Evolutionary conservation across 768 basidiomycete genomes (phyloP).

Genomic region (Hirschioporus abietinus): DNA sequence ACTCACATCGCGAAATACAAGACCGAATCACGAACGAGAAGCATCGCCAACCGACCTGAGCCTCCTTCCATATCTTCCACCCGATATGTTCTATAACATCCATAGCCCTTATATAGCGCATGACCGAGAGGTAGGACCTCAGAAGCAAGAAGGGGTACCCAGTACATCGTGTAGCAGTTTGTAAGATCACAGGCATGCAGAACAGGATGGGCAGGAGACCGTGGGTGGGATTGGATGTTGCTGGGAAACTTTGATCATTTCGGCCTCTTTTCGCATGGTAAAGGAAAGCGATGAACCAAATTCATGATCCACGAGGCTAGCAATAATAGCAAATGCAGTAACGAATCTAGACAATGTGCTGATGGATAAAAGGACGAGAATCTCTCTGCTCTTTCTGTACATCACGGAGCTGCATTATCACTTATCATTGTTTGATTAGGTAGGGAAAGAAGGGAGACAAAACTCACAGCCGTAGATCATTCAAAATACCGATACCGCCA

Average conservation of each 20-base stretch:
- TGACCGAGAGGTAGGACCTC: slow-evolving; percentile 47
- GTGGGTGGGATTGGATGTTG: background rate
- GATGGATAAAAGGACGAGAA: background rate
- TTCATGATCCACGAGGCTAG: background rate
- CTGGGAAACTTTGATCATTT: background rate
- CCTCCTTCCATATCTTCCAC: background rate
- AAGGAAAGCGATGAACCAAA: background rate
- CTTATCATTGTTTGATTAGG: background rate
- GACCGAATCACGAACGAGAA: slow-evolving; percentile 53
- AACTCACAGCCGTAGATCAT: too few species aligned
- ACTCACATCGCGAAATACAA: slow-evolving; percentile 54
- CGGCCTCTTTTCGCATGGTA: background rate
- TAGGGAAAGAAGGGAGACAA: too few species aligned
- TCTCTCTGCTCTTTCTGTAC: background rate
- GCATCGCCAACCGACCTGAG: slow-evolving; percentile 21
- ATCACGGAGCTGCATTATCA: background rate
- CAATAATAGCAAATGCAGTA: background rate
- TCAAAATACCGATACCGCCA: too few species aligned
- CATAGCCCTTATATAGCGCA: slow-evolving; percentile 44
- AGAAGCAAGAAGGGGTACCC: slow-evolving; percentile 54
- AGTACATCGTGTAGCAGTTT: slow-evolving; percentile 45
- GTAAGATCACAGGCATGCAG: slow-evolving; percentile 36
- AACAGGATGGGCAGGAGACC: slow-evolving; percentile 21
- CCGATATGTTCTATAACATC: slow-evolving; percentile 27
- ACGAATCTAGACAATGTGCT: background rate